These are phyloP conservation scores for Agrocybe chaxingu DNA, from an alignment of 768 basidiomycete genomes.

Conservation along the genomic window DNA sequence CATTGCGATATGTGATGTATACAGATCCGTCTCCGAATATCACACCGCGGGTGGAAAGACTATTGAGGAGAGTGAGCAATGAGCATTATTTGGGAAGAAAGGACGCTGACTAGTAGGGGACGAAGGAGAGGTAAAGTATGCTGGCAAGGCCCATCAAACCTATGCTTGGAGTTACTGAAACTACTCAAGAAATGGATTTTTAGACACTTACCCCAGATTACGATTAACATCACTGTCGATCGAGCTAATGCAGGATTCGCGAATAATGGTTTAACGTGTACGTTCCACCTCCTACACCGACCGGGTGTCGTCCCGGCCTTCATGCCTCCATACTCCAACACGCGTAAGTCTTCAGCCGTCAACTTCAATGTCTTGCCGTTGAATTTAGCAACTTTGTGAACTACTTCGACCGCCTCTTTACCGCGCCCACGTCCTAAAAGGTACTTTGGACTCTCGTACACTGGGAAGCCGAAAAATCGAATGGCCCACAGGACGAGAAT, in stretches of 20 bases:
- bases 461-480: constrained; percentile 46
- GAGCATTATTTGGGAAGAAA: constrained; percentile 25
- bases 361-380: constrained; percentile 49
- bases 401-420: constrained; percentile 53
- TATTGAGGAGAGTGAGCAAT: constrained; percentile 25
- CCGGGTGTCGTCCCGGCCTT: constrained; percentile 21
- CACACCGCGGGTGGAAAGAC: constrained; percentile 54
- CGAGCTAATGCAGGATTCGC: no score
- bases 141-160: no score
- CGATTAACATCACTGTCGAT: no score
- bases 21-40: constrained; percentile 58
- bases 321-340: constrained; percentile 2
- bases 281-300: no score
- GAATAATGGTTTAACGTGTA: no score
- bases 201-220: no score
- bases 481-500: constrained; percentile 51
- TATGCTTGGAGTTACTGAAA: no score
- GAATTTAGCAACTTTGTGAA: constrained; percentile 54
- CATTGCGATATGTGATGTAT: constrained; percentile 66
- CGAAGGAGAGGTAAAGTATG: no score
- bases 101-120: constrained; percentile 20
- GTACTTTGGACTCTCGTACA: constrained; percentile 66
- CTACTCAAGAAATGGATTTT: no score
- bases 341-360: constrained; percentile 46
- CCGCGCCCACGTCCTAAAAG: constrained; percentile 64